Evolutionary conservation across 2,329 filamentous ascomycete species (phyloP), one percentile per base, ranked within the genome.

Genomic region (Drechmeria coniospora): DNA sequence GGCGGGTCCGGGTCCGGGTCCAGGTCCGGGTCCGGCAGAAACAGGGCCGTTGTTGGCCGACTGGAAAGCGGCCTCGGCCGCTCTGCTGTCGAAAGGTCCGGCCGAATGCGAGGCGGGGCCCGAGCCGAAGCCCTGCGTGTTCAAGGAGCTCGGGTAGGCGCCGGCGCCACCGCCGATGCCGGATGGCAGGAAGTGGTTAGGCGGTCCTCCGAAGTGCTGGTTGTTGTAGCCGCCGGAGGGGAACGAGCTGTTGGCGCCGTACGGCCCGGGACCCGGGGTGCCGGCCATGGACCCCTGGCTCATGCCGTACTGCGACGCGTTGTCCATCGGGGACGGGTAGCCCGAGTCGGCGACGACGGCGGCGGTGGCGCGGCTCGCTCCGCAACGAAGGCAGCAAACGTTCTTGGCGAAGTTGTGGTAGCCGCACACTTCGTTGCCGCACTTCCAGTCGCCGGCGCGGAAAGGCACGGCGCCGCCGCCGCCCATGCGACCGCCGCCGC

Each of bases 321-420:
- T 74, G 36, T 93, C 84, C 79, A 94, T 92, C 13, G 81, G 77
- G 8, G 82, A 86, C 10, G 82, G 79, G 56, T 90, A 93, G 23
- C 81, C 82, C 21, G 84, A 87, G 53, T 95, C 90, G 17, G 87
- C 87, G 32, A 95, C 83, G 27, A 98, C 81, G 11, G 87, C 86
- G 33, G 90, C 90, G 36, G 81, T 83, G 35, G 87, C 87, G 43
- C 90, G 82, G 53, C 84, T 92, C 29, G 87, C 90, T 51, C 90
- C 90, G 50, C 90, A 98, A 34, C 90, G 81, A 36, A 98, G 72
- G 56, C 90, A 98, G 57, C 83, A 92, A 32, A 95, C 87, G 46
- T 98, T 98, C 71, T 98, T 98, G 36, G 90, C 90, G 50, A 98
- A 98, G 62, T 98, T 98, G 64, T 98, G 90, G 56, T 98, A 98